A percentile compares a stretch with the other conserved stretches of the same genome.
Evolutionary conservation across 352 stramenopile genomes (phyloP).

Genomic region (Thalassiosira exigua): DNA sequence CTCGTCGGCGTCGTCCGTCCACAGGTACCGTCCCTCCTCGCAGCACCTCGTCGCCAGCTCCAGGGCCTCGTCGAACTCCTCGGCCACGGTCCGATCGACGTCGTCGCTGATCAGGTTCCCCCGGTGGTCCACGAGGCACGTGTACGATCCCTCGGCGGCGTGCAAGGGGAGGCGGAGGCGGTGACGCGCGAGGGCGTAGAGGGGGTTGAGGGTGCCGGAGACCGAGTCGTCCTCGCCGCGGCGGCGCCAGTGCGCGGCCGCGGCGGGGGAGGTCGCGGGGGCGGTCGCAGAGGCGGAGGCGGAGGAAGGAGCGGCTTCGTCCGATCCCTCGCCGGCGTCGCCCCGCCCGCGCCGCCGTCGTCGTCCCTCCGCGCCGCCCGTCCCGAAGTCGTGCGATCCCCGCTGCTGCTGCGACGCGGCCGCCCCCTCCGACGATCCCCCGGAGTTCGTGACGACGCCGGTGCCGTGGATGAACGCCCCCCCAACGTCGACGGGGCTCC

Average conservation of each 20-base stretch:
- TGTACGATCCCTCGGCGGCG: slow-evolving; percentile 38
- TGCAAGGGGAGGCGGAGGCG: slow-evolving; percentile 53
- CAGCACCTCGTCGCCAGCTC: slow-evolving; percentile 66
- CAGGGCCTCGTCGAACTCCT: slow-evolving; percentile 75
- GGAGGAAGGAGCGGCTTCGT: not conserved
- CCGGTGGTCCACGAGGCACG: slow-evolving; percentile 65
- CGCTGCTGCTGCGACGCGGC: not conserved
- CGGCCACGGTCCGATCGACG: slow-evolving; percentile 61
- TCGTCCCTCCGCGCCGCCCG: not conserved
- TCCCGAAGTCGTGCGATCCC: slow-evolving; percentile 52
- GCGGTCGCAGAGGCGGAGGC: not conserved
- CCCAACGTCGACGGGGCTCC: slow-evolving; percentile 77
- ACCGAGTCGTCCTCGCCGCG: slow-evolving; percentile 15
- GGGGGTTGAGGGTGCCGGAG: slow-evolving; percentile 60
- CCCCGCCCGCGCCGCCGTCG: not conserved
- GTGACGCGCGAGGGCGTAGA: slow-evolving; percentile 62
- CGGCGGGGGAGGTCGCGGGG: not conserved
- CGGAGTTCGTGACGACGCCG: slow-evolving; percentile 46
- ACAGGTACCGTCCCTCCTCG: slow-evolving; percentile 37
- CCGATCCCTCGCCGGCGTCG: not conserved
- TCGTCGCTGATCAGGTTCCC: slow-evolving; percentile 66
- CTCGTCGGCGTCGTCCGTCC: slow-evolving; percentile 20
- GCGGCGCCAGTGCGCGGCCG: not conserved
- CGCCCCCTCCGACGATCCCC: not conserved
- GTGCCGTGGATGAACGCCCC: slow-evolving; percentile 87